phyloP scores from a whole-genome alignment of 2,329 filamentous ascomycete species.

The Exophiala lecanii-corni region DNA sequence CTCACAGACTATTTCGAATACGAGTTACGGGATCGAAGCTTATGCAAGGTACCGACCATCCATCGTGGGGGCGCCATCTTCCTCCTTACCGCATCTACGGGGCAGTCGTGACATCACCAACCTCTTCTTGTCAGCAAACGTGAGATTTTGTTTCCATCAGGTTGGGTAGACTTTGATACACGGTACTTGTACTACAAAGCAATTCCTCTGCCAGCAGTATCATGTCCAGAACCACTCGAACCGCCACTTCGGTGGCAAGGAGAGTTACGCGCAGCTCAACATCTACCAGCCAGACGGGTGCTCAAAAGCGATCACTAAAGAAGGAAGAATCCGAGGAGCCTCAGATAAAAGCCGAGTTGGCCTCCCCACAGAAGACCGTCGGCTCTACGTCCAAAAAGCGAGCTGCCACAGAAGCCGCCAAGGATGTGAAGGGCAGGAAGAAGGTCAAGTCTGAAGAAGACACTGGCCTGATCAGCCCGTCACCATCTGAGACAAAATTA shows the following conservation, averaged over 20 bases:
- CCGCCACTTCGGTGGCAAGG: slow-evolving; percentile 7
- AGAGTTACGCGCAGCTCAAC: slow-evolving; percentile 15
- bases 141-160: too few relatives aligned
- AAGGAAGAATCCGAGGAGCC: slow-evolving; percentile 5
- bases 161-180: neutral
- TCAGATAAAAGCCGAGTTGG: slow-evolving; percentile 15
- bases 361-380: slow-evolving; percentile 6
- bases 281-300: neutral
- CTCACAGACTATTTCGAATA: too few relatives aligned
- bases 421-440: slow-evolving; percentile 9
- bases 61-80: too few relatives aligned
- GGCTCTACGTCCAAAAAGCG: slow-evolving; percentile 9
- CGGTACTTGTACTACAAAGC: too few relatives aligned
- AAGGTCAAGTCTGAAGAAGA: slow-evolving; percentile 15
- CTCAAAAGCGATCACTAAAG: neutral
- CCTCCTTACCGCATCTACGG: too few relatives aligned
- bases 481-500: slow-evolving; percentile 5
- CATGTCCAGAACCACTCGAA: slow-evolving; percentile 7
- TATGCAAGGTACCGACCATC: neutral
- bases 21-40: too few relatives aligned
- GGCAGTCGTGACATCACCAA: neutral
- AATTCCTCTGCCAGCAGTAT: too few relatives aligned
- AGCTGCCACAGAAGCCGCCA: neutral
- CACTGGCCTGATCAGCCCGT: slow-evolving; percentile 1
- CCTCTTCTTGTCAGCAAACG: neutral